Evolutionary conservation across 805 yeast species (phyloP).

Genomic region (Debaryomyces hansenii): DNA sequence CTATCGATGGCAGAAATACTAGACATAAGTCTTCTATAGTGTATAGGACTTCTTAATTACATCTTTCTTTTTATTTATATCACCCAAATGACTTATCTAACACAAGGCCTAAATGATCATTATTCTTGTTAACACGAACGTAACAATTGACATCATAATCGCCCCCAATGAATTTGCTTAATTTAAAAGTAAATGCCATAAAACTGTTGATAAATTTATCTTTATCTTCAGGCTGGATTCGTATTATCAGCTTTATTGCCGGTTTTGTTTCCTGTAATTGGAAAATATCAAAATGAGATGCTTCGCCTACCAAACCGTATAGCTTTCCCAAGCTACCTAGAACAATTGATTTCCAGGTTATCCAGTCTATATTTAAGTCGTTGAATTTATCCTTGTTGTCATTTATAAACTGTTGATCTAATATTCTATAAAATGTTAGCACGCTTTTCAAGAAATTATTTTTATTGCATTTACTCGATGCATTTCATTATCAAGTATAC

Average conservation of each 20-base stretch:
- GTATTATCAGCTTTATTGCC: slow-evolving; percentile 19
- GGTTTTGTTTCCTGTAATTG: slow-evolving; percentile 9
- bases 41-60: too few species aligned
- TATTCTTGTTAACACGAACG: slow-evolving; percentile 14
- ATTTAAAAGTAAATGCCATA: slow-evolving; percentile 27
- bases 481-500: slow-evolving; percentile 7
- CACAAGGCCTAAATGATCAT: slow-evolving; percentile 21
- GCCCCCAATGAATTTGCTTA: slow-evolving; percentile 23
- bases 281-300: slow-evolving; percentile 29
- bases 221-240: slow-evolving; percentile 29
- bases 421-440: slow-evolving; percentile 10
- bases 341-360: slow-evolving; percentile 34
- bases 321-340: slow-evolving; percentile 21
- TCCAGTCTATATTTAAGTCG: slow-evolving; percentile 21
- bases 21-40: too few species aligned
- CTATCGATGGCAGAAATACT: too few species aligned
- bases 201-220: slow-evolving; percentile 31
- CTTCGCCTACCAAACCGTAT: slow-evolving; percentile 36
- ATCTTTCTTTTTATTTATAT: too few species aligned
- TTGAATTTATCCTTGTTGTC: slow-evolving; percentile 10
- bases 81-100: slow-evolving; percentile 4
- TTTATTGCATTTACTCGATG: slow-evolving; percentile 3
- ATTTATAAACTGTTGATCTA: slow-evolving; percentile 15
- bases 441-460: background rate
- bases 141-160: slow-evolving; percentile 17